A percentile compares a stretch with the other conserved stretches of the same genome.
phyloP scores from a whole-genome alignment of 495 filamentous ascomycete species.

The Hyaloscypha bicolor region DNA sequence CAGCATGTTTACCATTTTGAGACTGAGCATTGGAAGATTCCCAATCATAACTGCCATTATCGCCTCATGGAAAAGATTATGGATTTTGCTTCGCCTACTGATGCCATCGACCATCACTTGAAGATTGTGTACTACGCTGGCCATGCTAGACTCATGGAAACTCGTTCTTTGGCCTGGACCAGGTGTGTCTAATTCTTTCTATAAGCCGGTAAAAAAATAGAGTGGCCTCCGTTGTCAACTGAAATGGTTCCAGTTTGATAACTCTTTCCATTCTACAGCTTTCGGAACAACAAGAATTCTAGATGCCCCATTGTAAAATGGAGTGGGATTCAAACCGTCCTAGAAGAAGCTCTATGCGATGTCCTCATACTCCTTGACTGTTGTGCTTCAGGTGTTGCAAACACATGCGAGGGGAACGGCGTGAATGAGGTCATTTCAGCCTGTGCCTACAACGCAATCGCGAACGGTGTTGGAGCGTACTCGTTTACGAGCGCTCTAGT shows the following conservation, averaged over 20 bases:
- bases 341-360: slow-evolving; percentile 52
- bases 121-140: slow-evolving; percentile 13
- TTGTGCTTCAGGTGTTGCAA: slow-evolving; percentile 54
- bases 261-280: background rate
- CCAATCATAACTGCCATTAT: background rate
- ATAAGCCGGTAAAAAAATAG: background rate
- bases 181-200: slow-evolving; percentile 1
- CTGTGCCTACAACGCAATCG: slow-evolving; percentile 54
- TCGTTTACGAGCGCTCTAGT: slow-evolving; percentile 45
- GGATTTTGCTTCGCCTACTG: background rate
- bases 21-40: slow-evolving; percentile 2
- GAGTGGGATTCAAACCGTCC: slow-evolving; percentile 54
- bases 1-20: background rate
- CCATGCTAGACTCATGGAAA: background rate
- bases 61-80: background rate
- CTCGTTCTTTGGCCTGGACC: background rate
- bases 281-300: background rate
- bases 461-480: slow-evolving; percentile 51
- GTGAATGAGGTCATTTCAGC: slow-evolving; percentile 56
- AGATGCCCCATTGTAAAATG: slow-evolving; percentile 36
- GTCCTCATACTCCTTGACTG: slow-evolving; percentile 57
- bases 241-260: background rate
- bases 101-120: background rate
- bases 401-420: slow-evolving; percentile 51
- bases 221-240: background rate